These are phyloP conservation scores for Boletus vinaceobasis DNA, from an alignment of 768 basidiomycete genomes.

Conservation along the genomic window DNA sequence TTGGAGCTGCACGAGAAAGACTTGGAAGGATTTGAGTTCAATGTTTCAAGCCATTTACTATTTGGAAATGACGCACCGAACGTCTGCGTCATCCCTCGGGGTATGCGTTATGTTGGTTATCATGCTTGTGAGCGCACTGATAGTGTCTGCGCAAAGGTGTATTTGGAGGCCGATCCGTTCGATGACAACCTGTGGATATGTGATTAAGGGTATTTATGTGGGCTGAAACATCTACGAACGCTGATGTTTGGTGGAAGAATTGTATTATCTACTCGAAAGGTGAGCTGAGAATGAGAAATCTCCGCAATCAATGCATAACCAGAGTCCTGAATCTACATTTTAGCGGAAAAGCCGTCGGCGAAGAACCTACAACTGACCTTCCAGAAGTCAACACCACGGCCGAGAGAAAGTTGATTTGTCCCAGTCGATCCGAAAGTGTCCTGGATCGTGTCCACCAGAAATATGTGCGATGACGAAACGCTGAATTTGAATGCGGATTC, in stretches of 20 bases:
- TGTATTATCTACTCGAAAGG: slow-evolving; percentile 32
- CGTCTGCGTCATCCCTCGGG: slow-evolving; percentile 34
- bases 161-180: slow-evolving; percentile 52
- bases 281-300: slow-evolving; percentile 47
- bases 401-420: slow-evolving; percentile 15
- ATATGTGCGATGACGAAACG: slow-evolving; percentile 47
- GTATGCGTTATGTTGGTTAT: slow-evolving; percentile 47
- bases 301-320: slow-evolving; percentile 73
- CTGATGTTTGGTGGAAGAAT: slow-evolving; percentile 33
- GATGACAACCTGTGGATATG: slow-evolving; percentile 47
- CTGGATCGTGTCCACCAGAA: slow-evolving; percentile 53
- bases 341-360: background rate
- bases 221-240: slow-evolving; percentile 31
- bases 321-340: slow-evolving; percentile 36
- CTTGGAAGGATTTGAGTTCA: slow-evolving; percentile 9
- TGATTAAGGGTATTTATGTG: background rate
- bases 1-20: slow-evolving; percentile 1
- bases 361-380: slow-evolving; percentile 46
- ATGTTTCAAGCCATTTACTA: background rate
- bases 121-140: slow-evolving; percentile 55
- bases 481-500: slow-evolving; percentile 50
- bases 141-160: slow-evolving; percentile 78
- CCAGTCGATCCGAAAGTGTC: slow-evolving; percentile 24
- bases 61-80: slow-evolving; percentile 18
- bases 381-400: slow-evolving; percentile 53